These are phyloP conservation scores for Pseudohyphozyma bogoriensis DNA, from an alignment of 768 basidiomycete genomes.

Conservation along the genomic window DNA sequence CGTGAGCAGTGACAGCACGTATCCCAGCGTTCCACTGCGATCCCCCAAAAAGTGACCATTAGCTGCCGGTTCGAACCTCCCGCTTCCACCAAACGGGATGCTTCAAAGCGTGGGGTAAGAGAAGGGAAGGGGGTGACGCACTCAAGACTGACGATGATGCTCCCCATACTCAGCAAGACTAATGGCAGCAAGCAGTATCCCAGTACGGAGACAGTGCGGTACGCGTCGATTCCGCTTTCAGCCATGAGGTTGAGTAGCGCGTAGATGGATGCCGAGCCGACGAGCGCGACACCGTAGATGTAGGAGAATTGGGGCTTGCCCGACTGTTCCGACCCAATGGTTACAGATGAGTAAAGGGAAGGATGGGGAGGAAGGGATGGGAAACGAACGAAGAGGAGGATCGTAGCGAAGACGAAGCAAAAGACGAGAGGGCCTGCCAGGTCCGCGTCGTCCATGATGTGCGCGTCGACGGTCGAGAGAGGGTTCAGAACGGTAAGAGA, in stretches of 20 bases:
- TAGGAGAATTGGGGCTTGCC: constrained; percentile 98
- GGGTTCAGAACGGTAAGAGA: constrained; percentile 94
- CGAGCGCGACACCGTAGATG: constrained; percentile 94
- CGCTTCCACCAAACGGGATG: neutral
- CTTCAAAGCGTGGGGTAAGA: too few relatives aligned
- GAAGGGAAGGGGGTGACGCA: constrained; percentile 46
- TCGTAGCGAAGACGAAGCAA: constrained; percentile 86
- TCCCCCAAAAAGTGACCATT: constrained; percentile 3
- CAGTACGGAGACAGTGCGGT: constrained; percentile 78
- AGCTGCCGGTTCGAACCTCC: neutral
- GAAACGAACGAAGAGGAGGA: constrained; percentile 77
- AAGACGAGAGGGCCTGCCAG: constrained; percentile 91
- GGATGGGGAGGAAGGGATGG: neutral
- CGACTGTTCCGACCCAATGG: constrained; percentile 49
- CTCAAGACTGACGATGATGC: constrained; percentile 80
- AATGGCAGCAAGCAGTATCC: constrained; percentile 95
- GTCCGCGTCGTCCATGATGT: constrained; percentile 98
- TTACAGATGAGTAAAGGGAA: neutral
- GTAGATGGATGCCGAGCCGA: constrained; percentile 86
- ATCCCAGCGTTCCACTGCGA: constrained; percentile 68
- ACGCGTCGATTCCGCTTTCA: constrained; percentile 85
- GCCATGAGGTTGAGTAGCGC: constrained; percentile 95
- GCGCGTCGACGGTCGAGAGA: constrained; percentile 45
- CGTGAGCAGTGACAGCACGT: constrained; percentile 65
- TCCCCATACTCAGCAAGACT: constrained; percentile 83